Evolutionary conservation across 1,284 basidiomycete genomes (phyloP).

Genomic region (Flammula alnicola): DNA sequence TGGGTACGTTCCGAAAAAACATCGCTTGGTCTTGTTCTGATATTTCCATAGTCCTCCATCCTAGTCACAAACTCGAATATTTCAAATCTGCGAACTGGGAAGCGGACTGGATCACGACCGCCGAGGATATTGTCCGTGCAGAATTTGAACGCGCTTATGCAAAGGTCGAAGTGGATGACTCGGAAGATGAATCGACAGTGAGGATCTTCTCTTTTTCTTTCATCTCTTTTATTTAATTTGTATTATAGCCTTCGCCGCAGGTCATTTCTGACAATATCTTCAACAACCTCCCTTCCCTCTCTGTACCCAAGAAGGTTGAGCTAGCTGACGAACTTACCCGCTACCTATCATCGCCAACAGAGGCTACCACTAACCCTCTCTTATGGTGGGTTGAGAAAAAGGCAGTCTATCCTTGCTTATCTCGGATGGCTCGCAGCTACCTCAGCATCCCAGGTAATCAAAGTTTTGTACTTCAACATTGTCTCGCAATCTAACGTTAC

Average conservation of each 20-base stretch:
- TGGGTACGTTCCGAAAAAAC: constrained; percentile 3
- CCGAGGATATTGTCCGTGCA: not conserved
- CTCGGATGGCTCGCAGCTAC: constrained; percentile 22
- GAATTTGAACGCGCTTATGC: constrained; percentile 1
- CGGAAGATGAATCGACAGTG: not conserved
- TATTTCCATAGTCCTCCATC: constrained; percentile 7
- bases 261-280: constrained; percentile 3
- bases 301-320: constrained; percentile 6
- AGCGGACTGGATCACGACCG: not conserved
- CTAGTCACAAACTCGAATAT: constrained; percentile 10
- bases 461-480: not conserved
- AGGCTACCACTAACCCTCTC: constrained; percentile 24
- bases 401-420: constrained; percentile 28
- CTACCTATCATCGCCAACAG: constrained; percentile 24
- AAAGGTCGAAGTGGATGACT: not conserved
- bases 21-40: not conserved
- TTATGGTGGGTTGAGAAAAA: constrained; percentile 33
- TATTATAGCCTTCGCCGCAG: not conserved
- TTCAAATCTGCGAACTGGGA: constrained; percentile 7
- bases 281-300: constrained; percentile 3
- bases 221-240: not conserved
- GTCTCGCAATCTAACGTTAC: not conserved
- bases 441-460: constrained; percentile 19
- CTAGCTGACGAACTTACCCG: constrained; percentile 25
- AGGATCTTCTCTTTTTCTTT: not conserved